Percentiles rank a stretch among this genome's conserved stretches.
Evolutionary conservation across 345 rosid genomes (phyloP).

Genomic region (Orychophragmus violaceus): DNA sequence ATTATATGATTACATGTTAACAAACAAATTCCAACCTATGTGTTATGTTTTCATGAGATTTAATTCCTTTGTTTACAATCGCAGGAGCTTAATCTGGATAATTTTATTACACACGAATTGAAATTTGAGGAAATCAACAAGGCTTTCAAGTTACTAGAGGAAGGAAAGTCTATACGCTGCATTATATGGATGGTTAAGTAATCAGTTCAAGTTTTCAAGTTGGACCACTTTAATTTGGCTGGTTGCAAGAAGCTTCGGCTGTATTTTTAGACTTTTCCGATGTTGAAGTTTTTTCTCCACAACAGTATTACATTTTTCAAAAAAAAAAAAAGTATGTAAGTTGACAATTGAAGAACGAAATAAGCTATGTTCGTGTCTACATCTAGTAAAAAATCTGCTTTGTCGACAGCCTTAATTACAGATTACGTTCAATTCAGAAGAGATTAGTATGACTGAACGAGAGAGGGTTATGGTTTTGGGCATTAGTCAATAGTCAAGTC

Average conservation of each 20-base stretch:
- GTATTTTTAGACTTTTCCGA: neutral
- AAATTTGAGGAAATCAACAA: slow-evolving; percentile 50
- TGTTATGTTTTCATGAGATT: neutral
- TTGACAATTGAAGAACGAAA: too few species aligned
- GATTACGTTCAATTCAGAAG: too few species aligned
- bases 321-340: too few species aligned
- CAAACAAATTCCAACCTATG: neutral
- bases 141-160: slow-evolving; percentile 44
- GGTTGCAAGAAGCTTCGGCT: neutral
- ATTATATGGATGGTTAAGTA: slow-evolving; percentile 50
- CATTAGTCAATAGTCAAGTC: too few species aligned
- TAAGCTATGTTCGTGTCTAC: too few species aligned
- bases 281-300: too few species aligned
- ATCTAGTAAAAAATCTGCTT: too few species aligned
- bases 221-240: neutral
- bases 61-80: neutral
- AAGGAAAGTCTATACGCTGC: slow-evolving; percentile 52
- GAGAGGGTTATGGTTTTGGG: too few species aligned
- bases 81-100: slow-evolving; percentile 51
- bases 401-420: too few species aligned
- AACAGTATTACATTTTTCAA: too few species aligned
- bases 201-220: neutral
- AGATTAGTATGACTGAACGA: too few species aligned
- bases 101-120: slow-evolving; percentile 44
- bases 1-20: neutral